Evolutionary conservation across 306 rosid species (phyloP).

Genomic region (Hippophae gyantsensis): DNA sequence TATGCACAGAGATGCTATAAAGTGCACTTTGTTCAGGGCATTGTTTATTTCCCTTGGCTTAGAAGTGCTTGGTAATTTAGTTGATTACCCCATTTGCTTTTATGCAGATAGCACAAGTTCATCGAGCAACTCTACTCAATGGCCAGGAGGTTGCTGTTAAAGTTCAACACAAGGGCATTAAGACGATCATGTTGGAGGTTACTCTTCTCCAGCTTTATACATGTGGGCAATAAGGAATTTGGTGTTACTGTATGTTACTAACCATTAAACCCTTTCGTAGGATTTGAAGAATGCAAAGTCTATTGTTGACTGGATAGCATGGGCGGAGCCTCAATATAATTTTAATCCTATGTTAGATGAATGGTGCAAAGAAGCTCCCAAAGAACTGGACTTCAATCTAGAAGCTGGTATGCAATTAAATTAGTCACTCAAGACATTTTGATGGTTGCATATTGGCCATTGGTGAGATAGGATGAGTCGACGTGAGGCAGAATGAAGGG

Average conservation of each 20-base stretch:
- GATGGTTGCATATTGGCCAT: background rate
- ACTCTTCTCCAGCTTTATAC: conserved; percentile 18
- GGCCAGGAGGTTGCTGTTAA: conserved; percentile 91
- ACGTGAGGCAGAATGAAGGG: too few relatives aligned
- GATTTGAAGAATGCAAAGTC: conserved; percentile 92
- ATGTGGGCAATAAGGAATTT: conserved; percentile 22
- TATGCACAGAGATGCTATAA: conserved; percentile 19
- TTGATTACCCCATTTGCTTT: conserved; percentile 18
- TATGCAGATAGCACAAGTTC: conserved; percentile 95
- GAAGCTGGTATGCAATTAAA: conserved; percentile 69
- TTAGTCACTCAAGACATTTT: conserved; percentile 10
- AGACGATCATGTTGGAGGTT: conserved; percentile 83
- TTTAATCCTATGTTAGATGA: conserved; percentile 96
- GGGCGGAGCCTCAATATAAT: conserved; percentile 95
- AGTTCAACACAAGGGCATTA: conserved; percentile 89
- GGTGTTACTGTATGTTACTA: conserved; percentile 16
- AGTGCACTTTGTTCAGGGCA: conserved; percentile 12
- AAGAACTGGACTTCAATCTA: conserved; percentile 83
- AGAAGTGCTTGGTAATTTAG: background rate
- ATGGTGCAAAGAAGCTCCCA: conserved; percentile 99
- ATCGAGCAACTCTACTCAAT: conserved; percentile 77
- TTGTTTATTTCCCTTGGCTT: background rate
- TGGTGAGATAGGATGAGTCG: too few relatives aligned
- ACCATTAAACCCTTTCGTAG: conserved; percentile 36
- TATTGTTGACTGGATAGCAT: conserved; percentile 92